These are phyloP conservation scores for Pisolithus marmoratus DNA, from an alignment of 768 basidiomycete genomes.

Conservation along the genomic window DNA sequence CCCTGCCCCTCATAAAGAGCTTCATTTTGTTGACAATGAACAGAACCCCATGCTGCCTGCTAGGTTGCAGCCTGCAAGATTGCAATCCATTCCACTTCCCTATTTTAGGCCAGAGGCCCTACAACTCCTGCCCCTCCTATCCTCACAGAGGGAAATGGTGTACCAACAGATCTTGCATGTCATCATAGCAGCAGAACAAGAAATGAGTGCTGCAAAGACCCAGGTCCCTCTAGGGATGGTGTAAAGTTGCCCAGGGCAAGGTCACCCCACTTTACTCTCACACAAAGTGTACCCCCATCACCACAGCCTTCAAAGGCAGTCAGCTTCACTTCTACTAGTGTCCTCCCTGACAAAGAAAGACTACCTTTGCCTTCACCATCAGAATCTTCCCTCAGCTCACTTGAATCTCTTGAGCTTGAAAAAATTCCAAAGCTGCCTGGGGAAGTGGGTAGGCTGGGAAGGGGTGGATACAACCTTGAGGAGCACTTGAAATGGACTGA, in stretches of 20 bases:
- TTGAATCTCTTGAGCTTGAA: neutral
- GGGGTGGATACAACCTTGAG: neutral
- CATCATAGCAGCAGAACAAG: neutral
- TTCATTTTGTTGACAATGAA: too few relatives aligned
- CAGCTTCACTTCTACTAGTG: neutral
- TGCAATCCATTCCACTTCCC: neutral
- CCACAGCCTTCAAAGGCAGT: neutral
- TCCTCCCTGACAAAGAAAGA: neutral
- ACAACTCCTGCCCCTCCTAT: neutral
- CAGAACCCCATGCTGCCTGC: too few relatives aligned
- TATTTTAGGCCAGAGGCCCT: neutral
- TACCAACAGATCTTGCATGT: neutral
- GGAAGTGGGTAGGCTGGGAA: neutral
- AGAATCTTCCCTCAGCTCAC: neutral
- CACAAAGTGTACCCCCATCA: too few relatives aligned
- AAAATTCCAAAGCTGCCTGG: neutral
- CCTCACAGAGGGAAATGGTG: neutral
- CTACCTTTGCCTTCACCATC: neutral
- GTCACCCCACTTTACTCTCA: neutral
- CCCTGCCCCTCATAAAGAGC: too few relatives aligned
- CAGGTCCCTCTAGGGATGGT: neutral
- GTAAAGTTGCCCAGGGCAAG: neutral
- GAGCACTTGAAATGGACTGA: neutral
- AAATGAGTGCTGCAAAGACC: neutral
- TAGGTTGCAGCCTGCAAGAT: too few relatives aligned